Evolutionary conservation across 164 flowering plant species (phyloP).

Genomic region (Chloranthus sessilifolius): DNA sequence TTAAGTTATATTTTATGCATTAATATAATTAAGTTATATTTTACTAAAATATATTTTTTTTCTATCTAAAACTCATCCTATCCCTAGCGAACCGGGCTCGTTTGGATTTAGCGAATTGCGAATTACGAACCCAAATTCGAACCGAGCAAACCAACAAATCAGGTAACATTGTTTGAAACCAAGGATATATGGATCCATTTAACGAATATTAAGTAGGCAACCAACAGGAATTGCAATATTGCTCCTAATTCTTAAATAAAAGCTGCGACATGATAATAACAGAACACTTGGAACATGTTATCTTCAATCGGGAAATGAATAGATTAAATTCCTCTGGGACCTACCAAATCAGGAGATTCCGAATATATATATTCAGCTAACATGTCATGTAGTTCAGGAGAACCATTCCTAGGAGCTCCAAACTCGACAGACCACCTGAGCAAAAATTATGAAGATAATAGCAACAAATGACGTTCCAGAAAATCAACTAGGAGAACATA

Average conservation of each 20-base stretch:
- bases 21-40: no score
- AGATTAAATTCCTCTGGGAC: slow-evolving; percentile 11
- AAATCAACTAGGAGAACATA: background rate
- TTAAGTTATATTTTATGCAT: no score
- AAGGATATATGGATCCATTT: no score
- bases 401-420: slow-evolving; percentile 66
- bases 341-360: slow-evolving; percentile 89
- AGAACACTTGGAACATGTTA: background rate
- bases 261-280: background rate
- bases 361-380: slow-evolving; percentile 84
- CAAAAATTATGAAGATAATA: slow-evolving; percentile 5
- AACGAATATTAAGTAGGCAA: no score
- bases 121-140: no score
- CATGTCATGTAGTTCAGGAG: slow-evolving; percentile 82
- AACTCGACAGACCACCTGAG: slow-evolving; percentile 89
- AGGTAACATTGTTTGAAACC: no score
- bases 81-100: no score
- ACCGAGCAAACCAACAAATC: no score
- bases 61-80: no score
- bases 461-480: no score
- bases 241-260: background rate
- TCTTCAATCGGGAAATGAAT: background rate
- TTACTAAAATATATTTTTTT: no score
- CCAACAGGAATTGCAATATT: background rate
- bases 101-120: no score